Percentiles rank a stretch among this genome's conserved stretches.
phyloP scores from a whole-genome alignment of 805 yeast species.

The Cyberlindnera galapagoensis region DNA sequence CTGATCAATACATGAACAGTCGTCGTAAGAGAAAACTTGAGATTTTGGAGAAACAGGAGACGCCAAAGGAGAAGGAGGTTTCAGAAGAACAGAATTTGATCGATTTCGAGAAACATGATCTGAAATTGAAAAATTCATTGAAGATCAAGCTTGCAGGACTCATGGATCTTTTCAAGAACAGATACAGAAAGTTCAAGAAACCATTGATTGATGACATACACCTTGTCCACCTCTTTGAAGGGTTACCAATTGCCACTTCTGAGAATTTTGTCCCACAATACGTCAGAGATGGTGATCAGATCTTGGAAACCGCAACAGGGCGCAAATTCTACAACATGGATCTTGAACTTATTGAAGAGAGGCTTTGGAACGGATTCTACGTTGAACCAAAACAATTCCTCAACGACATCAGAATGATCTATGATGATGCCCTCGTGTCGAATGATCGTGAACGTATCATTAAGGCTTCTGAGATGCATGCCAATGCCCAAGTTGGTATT shows the following conservation, averaged over 20 bases:
- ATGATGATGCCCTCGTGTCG: conserved; percentile 62
- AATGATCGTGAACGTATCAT: conserved; percentile 81
- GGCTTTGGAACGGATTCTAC: conserved; percentile 95
- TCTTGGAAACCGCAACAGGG: conserved; percentile 73
- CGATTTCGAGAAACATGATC: conserved; percentile 52
- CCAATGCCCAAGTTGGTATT: conserved; percentile 91
- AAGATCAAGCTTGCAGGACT: conserved; percentile 81
- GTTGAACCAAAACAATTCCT: conserved; percentile 88
- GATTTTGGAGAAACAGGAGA: conserved; percentile 34
- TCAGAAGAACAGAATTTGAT: conserved; percentile 33
- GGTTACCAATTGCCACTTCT: conserved; percentile 28
- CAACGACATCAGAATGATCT: conserved; percentile 78
- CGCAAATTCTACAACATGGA: conserved; percentile 80
- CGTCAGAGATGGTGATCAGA: conserved; percentile 62
- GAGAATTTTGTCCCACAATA: conserved; percentile 31
- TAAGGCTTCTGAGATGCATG: conserved; percentile 89
- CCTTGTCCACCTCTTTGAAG: conserved; percentile 71
- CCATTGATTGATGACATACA: conserved; percentile 79
- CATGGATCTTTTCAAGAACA: conserved; percentile 81
- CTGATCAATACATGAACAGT: conserved; percentile 65
- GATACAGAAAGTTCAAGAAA: conserved; percentile 86
- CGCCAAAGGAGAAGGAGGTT: conserved; percentile 27
- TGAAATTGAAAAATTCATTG: conserved; percentile 74
- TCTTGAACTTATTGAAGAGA: conserved; percentile 85
- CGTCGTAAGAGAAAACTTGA: conserved; percentile 27